phyloP scores from a whole-genome alignment of 2,329 filamentous ascomycete species.

The Paracorniculantispora psalliotae region DNA sequence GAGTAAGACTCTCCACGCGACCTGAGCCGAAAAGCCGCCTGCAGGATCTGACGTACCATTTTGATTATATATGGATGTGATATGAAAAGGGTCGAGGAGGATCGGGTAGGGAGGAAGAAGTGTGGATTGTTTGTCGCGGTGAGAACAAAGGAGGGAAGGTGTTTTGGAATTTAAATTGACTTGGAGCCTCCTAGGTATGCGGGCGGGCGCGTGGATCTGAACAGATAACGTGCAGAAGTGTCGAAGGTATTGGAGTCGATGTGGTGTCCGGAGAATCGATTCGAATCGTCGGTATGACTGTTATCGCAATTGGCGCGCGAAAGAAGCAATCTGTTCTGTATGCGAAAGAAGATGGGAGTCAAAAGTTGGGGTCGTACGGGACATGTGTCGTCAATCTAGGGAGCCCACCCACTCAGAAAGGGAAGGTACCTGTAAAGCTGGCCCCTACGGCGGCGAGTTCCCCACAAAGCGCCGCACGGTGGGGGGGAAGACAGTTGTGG shows the following conservation, averaged over 20 bases:
- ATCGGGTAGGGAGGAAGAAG: background rate
- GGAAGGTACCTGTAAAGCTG: conserved; percentile 9
- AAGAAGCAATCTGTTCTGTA: conserved; percentile 2
- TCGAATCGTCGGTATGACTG: conserved; percentile 7
- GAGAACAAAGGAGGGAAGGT: background rate
- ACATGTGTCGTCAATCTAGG: conserved; percentile 20
- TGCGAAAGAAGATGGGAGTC: background rate
- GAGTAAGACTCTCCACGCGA: too few species aligned
- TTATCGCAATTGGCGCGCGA: background rate
- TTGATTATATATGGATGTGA: background rate
- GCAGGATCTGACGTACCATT: conserved; percentile 1
- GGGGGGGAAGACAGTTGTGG: background rate
- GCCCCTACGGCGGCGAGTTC: conserved; percentile 3
- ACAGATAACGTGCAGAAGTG: background rate
- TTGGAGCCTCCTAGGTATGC: background rate
- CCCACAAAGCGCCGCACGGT: conserved; percentile 6
- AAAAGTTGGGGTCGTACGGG: conserved; percentile 12
- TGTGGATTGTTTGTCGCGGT: conserved; percentile 1
- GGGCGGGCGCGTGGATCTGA: conserved; percentile 1
- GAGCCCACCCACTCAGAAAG: conserved; percentile 2
- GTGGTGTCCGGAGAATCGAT: background rate
- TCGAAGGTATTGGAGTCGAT: background rate
- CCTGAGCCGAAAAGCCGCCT: too few species aligned
- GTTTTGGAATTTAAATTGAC: background rate
- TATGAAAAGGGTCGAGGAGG: background rate